Conservation (phyloP, 768 basidiomycete species). For the Pisolithus microcarpus region DNA sequence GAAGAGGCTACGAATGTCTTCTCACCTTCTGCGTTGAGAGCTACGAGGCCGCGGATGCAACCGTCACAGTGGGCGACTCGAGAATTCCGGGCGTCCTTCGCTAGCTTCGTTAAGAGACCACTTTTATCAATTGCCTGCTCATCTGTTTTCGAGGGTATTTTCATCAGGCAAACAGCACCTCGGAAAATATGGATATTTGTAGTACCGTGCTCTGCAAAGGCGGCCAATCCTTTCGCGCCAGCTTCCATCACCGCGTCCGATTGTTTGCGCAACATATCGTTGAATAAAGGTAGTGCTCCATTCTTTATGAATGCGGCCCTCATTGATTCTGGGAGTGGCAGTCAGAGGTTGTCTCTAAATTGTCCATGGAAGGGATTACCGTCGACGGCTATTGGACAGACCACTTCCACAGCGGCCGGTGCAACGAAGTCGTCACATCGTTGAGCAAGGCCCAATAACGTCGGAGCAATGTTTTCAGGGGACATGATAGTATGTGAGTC, state of each 20-base stretch:
- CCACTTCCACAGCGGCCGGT: conserved; percentile 19
- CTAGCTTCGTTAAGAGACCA: conserved; percentile 9
- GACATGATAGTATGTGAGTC: conserved; percentile 7
- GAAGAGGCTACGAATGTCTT: neutral
- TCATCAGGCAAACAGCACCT: neutral
- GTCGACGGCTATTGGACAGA: conserved; percentile 20
- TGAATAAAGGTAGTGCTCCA: conserved; percentile 9
- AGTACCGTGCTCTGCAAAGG: conserved; percentile 15
- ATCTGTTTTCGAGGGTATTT: neutral
- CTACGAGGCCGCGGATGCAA: conserved; percentile 12
- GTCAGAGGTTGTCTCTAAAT: neutral
- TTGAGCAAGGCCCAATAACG: conserved; percentile 15
- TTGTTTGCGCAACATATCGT: conserved; percentile 16
- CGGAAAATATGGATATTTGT: neutral
- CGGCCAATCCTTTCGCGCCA: conserved; percentile 7
- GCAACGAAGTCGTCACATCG: conserved; percentile 24
- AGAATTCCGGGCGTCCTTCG: conserved; percentile 8
- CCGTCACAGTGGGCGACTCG: conserved; percentile 8
- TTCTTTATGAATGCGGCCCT: conserved; percentile 12
- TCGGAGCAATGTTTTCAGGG: conserved; percentile 1
- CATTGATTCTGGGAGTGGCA: conserved; percentile 10
- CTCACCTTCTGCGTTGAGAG: conserved; percentile 10
- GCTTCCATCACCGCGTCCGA: conserved; percentile 15
- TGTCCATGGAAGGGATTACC: conserved; percentile 1
- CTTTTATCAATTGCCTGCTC: neutral